Base-by-base conservation (phyloP, 805 yeast species). In the Lipomyces oligophaga region DNA sequence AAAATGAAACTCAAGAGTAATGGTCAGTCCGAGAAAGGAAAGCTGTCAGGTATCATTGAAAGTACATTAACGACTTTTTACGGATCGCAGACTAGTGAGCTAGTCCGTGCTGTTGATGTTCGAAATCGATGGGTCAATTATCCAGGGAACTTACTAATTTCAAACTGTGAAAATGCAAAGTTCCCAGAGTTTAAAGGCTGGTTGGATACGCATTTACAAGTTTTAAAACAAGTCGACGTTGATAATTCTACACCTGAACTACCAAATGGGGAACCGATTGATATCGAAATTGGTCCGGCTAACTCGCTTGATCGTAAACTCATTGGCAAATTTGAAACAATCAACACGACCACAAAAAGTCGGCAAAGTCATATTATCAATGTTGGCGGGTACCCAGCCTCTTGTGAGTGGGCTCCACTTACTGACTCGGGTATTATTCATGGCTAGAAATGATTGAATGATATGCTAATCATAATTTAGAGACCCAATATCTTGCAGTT, bases 81-180 rank as follows among this genome's bases (percentile, higher is more conserved):
- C 26, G 56, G 56, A 4, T 20, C 27, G 21, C 31, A 41, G 16
- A 6, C 20, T 11, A 25, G 28, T 15, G 30, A 21, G 4, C 20
- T 49, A 11, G 11, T 34, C 16, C 38, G 24, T 5, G 54, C 40
- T 20, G 26, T 27, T 3, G 19, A 27, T 15, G 39, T 26, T 18
- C 37, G 56, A n/a, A 41, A 52, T 26, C 38, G 21, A 34, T 52
- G 56, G 56, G 47, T 49, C 15, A 43, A 49, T 20, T 46, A 49
- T 13, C 43, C 41, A 7, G 18, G n/a, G 37, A 19, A 2, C 22
- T 50, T 5, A 13, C 20, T n/a, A 39, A 3, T 4, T 39, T 22
- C 25, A 39, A 39, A 19, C 30, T 39, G 18, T 20, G 32, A 18
- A 36, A 39, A 4, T 27, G 20, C n/a, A 10, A 11, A 6, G 7